A percentile compares a stretch with the other conserved stretches of the same genome.
Conservation (phyloP, 495 filamentous ascomycete species). For the Penicillium simplicissimum region DNA sequence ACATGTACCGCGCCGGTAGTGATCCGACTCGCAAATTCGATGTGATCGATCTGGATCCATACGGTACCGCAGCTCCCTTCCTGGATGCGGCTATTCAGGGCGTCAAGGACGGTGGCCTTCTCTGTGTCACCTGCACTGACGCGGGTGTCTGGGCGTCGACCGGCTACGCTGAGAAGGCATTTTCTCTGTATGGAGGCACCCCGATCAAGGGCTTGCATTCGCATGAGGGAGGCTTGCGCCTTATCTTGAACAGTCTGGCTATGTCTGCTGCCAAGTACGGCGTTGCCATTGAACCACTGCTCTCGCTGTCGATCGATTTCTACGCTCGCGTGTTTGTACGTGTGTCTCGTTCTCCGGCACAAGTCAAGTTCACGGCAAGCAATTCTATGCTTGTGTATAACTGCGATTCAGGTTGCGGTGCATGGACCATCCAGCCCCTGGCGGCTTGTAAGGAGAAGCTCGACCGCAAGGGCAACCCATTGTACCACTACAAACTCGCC, state of each 20-base stretch:
- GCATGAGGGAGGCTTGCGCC: conserved; percentile 86
- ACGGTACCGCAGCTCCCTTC: conserved; percentile 89
- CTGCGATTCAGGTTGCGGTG: conserved; percentile 86
- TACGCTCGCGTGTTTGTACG: conserved; percentile 91
- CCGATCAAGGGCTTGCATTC: conserved; percentile 79
- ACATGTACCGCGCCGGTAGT: conserved; percentile 73
- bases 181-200: conserved; percentile 83
- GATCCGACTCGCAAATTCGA: conserved; percentile 58
- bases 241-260: conserved; percentile 80
- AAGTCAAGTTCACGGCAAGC: conserved; percentile 84
- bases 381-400: conserved; percentile 93
- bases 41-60: conserved; percentile 95
- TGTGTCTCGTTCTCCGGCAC: conserved; percentile 69
- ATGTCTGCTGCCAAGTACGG: conserved; percentile 81
- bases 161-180: conserved; percentile 91
- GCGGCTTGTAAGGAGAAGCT: conserved; percentile 61
- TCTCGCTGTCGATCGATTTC: conserved; percentile 93
- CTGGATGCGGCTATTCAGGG: conserved; percentile 86
- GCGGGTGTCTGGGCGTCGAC: conserved; percentile 90
- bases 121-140: conserved; percentile 97
- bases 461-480: conserved; percentile 67
- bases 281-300: conserved; percentile 83
- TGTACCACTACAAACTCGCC: conserved; percentile 73
- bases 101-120: conserved; percentile 79
- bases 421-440: conserved; percentile 78